Evolutionary conservation across 306 rosid species (phyloP).

Genomic region (Senna tora): DNA sequence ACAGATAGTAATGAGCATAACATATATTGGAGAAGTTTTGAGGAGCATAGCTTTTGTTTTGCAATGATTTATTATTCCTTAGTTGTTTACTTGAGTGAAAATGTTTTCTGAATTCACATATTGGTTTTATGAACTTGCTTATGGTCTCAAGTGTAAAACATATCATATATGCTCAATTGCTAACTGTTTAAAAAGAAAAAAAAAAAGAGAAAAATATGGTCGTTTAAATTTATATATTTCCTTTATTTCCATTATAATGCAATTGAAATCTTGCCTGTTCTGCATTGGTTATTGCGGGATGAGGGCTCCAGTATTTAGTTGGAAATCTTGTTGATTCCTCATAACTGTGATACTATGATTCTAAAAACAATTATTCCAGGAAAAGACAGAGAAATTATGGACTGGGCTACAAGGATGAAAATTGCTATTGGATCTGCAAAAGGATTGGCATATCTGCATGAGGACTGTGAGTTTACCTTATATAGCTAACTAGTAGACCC

Average conservation of each 20-base stretch:
- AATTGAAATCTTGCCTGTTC: background rate
- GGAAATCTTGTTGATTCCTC: background rate
- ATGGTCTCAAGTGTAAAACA: conserved; percentile 15
- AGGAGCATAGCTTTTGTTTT: background rate
- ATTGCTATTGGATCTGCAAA: conserved; percentile 49
- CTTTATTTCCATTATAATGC: background rate
- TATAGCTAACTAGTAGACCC: background rate
- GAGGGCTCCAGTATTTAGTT: background rate
- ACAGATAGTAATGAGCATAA: too few relatives aligned
- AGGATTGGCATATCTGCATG: conserved; percentile 49
- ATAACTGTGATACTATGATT: background rate
- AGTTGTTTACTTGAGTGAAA: background rate
- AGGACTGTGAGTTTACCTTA: conserved; percentile 45
- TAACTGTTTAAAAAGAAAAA: background rate
- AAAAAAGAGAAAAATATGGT: background rate
- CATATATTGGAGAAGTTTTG: background rate
- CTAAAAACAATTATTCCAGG: conserved; percentile 28
- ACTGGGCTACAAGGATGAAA: conserved; percentile 47
- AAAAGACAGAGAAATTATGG: conserved; percentile 35
- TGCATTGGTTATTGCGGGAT: background rate
- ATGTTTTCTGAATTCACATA: background rate
- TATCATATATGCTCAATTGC: background rate
- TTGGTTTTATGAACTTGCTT: background rate
- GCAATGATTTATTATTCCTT: background rate
- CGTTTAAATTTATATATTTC: background rate